These are phyloP conservation scores for Acanthamoeba sp. DNA, from an alignment of 208 protist species.

Conservation along the genomic window DNA sequence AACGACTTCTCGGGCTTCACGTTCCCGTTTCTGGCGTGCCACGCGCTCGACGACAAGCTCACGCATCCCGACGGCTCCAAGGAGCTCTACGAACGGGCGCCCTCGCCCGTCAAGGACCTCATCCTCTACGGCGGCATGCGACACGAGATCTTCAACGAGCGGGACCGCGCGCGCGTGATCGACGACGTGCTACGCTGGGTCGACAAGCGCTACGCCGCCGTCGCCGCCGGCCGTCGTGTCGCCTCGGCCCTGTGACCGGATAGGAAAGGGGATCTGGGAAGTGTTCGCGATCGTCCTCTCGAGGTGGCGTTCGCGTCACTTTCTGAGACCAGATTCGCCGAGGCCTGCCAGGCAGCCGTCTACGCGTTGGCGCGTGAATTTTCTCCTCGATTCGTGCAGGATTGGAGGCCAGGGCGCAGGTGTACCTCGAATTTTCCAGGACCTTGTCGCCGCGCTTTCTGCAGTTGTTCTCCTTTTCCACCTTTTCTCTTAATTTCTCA, in stretches of 20 bases:
- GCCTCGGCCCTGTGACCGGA: not conserved
- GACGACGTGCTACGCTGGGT: constrained; percentile 15
- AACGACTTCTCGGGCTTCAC: constrained; percentile 16
- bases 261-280: no score
- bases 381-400: not conserved
- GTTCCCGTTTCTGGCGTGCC: constrained; percentile 39
- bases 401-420: not conserved
- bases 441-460: not conserved
- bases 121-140: constrained; percentile 43
- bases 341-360: no score
- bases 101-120: constrained; percentile 16
- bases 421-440: not conserved
- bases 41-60: constrained; percentile 38
- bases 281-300: no score
- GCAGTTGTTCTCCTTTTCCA: not conserved
- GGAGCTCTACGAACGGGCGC: constrained; percentile 47
- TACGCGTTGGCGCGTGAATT: not conserved
- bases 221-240: not conserved
- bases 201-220: not conserved
- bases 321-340: no score
- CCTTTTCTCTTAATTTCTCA: constrained; percentile 33
- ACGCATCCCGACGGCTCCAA: constrained; percentile 41
- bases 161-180: constrained; percentile 20
- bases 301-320: no score
- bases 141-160: constrained; percentile 64